These are phyloP conservation scores for Kingdonia uniflora DNA, from an alignment of 164 flowering plant species.

Conservation along the genomic window DNA sequence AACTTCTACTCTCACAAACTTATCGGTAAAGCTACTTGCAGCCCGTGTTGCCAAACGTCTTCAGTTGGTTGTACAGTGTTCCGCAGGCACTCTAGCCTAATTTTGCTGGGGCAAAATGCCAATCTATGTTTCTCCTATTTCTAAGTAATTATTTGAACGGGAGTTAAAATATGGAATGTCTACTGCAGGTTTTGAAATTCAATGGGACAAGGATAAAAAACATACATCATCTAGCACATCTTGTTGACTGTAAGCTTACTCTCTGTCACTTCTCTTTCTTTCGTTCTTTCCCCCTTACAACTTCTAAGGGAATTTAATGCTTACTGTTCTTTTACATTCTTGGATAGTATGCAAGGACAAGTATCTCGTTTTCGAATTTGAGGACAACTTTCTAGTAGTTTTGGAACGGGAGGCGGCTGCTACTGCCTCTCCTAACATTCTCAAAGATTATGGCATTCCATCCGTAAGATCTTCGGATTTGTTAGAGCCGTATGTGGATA, in stretches of 20 bases:
- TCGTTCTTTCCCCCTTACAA: background rate
- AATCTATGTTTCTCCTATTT: too few relatives aligned
- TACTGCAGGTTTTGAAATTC: constrained; percentile 71
- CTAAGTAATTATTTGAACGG: too few relatives aligned
- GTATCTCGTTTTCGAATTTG: constrained; percentile 81
- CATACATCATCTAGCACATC: constrained; percentile 86
- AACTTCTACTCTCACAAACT: too few relatives aligned
- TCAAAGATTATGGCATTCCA: constrained; percentile 82
- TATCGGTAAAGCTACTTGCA: too few relatives aligned
- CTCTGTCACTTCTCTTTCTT: constrained; percentile 1
- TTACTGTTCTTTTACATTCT: constrained; percentile 8
- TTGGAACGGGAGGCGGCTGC: constrained; percentile 69
- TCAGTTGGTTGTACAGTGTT: too few relatives aligned
- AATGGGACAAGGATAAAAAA: constrained; percentile 75
- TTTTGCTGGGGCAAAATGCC: too few relatives aligned
- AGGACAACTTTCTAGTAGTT: constrained; percentile 76
- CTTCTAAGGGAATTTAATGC: background rate
- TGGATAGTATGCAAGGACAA: constrained; percentile 65
- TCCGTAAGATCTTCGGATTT: constrained; percentile 75
- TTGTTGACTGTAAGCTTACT: constrained; percentile 63
- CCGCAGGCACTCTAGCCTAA: too few relatives aligned
- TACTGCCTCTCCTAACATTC: constrained; percentile 49
- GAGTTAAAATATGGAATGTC: background rate
- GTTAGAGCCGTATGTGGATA: constrained; percentile 56
- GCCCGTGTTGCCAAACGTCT: background rate